These are phyloP conservation scores for Fusarium austroafricanum DNA, from an alignment of 2,329 filamentous ascomycete species.

Conservation along the genomic window DNA sequence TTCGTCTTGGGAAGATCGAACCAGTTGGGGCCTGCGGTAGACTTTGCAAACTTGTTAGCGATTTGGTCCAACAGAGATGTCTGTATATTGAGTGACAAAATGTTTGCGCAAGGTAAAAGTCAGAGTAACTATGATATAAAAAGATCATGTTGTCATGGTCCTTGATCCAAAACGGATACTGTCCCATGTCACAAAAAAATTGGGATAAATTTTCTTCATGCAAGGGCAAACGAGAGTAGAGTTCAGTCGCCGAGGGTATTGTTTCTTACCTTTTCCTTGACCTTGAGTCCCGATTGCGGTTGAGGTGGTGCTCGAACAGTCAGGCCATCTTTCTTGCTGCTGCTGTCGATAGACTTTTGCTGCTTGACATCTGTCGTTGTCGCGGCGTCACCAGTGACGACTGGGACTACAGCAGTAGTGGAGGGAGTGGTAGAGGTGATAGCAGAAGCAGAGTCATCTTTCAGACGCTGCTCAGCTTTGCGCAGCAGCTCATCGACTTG, in stretches of 20 bases:
- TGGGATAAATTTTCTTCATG: constrained; percentile 56
- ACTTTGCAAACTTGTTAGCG: constrained; percentile 45
- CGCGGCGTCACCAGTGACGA: constrained; percentile 23
- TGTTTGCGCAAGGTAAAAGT: constrained; percentile 49
- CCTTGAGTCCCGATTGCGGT: constrained; percentile 35
- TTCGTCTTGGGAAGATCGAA: constrained; percentile 88
- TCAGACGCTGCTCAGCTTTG: constrained; percentile 50
- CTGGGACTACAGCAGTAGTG: constrained; percentile 32
- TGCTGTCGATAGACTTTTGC: constrained; percentile 33
- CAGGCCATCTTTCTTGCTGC: constrained; percentile 43
- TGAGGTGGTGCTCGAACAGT: constrained; percentile 43
- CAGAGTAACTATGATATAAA: constrained; percentile 80
- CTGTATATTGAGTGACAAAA: not conserved
- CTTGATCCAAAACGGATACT: constrained; percentile 56
- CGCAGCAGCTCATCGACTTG: constrained; percentile 50
- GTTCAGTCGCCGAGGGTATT: not conserved
- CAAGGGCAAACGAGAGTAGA: constrained; percentile 31
- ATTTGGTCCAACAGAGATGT: not conserved
- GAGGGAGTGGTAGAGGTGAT: constrained; percentile 9
- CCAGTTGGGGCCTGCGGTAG: constrained; percentile 83
- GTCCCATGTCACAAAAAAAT: constrained; percentile 54
- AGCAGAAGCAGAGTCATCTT: constrained; percentile 38
- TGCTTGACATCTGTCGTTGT: constrained; percentile 29
- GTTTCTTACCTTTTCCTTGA: constrained; percentile 48
- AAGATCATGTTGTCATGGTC: constrained; percentile 71